Evolutionary conservation across 768 basidiomycete genomes (phyloP).

Genomic region (Hemileccinum rubropunctum): DNA sequence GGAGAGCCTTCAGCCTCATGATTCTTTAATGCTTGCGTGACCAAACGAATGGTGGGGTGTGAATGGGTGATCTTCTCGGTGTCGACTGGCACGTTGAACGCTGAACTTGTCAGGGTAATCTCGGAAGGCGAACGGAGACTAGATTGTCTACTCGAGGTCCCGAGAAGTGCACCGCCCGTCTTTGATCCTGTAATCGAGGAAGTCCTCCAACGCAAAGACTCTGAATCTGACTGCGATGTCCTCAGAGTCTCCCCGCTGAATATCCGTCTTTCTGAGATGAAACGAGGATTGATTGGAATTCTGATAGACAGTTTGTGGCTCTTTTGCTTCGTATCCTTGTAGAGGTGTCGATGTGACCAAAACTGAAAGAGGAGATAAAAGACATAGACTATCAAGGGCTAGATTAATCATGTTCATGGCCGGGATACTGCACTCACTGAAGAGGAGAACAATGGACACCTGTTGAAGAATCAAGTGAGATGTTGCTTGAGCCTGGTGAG

Average conservation of each 20-base stretch:
- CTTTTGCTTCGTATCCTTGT: constrained; percentile 45
- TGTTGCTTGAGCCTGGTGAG: not conserved
- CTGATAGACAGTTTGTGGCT: constrained; percentile 38
- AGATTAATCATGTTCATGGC: not conserved
- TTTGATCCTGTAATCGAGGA: constrained; percentile 13
- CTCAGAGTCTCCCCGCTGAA: constrained; percentile 24
- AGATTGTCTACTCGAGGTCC: constrained; percentile 6
- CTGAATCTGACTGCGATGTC: constrained; percentile 19
- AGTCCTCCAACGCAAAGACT: constrained; percentile 15
- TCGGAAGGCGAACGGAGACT: constrained; percentile 27
- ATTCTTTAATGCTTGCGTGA: constrained; percentile 13
- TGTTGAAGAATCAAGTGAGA: constrained; percentile 15
- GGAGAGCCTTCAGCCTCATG: not conserved
- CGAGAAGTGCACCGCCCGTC: constrained; percentile 3
- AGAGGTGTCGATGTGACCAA: constrained; percentile 54
- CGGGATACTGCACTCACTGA: constrained; percentile 37
- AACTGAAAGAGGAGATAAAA: constrained; percentile 54
- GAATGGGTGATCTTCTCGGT: constrained; percentile 8
- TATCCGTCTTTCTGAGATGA: constrained; percentile 24
- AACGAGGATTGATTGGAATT: constrained; percentile 29
- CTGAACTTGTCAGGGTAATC: constrained; percentile 19
- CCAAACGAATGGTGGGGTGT: constrained; percentile 25
- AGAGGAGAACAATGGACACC: constrained; percentile 52
- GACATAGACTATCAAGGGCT: constrained; percentile 41
- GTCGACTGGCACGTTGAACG: not conserved